Conservation (phyloP, 1,284 basidiomycete species). For the Ganoderma leucocontextum region DNA sequence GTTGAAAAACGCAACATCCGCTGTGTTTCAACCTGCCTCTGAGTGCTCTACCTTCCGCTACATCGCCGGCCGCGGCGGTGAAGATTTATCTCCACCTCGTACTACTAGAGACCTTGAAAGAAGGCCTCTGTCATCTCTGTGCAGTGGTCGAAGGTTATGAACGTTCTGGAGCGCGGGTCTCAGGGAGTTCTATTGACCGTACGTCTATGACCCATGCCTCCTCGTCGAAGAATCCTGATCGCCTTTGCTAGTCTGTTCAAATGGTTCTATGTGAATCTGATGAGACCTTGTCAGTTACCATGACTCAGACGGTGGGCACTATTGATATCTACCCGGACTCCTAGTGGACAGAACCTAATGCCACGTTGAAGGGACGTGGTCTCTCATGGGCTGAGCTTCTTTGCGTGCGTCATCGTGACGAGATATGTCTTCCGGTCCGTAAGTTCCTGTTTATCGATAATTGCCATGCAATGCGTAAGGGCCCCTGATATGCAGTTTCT, state of each 20-base stretch:
- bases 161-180: neutral
- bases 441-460: neutral
- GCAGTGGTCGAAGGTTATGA: neutral
- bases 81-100: neutral
- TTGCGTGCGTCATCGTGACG: neutral
- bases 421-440: neutral
- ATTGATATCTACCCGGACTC: neutral
- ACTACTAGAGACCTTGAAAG: neutral
- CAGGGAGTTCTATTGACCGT: neutral
- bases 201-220: neutral
- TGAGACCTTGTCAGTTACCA: neutral
- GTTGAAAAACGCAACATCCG: neutral
- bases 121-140: neutral
- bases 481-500: neutral
- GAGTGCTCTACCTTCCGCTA: neutral
- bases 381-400: neutral
- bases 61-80: neutral
- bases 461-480: neutral
- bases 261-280: neutral
- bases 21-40: neutral
- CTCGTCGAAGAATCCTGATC: slow-evolving; percentile 2
- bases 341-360: slow-evolving; percentile 1
- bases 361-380: neutral
- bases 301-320: neutral
- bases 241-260: neutral